These are phyloP conservation scores for Juglanconis sp. DNA, from an alignment of 2,329 filamentous ascomycete genomes.

Conservation along the genomic window DNA sequence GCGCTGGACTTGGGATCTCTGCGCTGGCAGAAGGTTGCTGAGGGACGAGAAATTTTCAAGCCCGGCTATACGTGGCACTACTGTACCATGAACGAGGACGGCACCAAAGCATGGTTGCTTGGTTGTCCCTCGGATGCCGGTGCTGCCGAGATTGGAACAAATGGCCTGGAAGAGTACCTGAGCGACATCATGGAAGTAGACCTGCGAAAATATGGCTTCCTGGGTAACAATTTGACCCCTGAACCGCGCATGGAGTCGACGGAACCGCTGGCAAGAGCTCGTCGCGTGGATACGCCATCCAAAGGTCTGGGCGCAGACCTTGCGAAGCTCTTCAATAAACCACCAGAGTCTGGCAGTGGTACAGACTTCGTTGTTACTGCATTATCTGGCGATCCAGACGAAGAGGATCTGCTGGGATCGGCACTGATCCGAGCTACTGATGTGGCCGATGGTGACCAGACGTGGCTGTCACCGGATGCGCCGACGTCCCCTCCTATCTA, in stretches of 20 bases:
- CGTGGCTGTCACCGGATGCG: conserved; percentile 59
- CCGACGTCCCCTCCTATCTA: conserved; percentile 81
- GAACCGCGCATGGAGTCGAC: conserved; percentile 48
- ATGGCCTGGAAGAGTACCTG: conserved; percentile 82
- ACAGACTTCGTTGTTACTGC: conserved; percentile 91
- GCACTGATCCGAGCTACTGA: conserved; percentile 46
- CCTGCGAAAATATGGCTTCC: conserved; percentile 82
- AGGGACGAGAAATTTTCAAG: conserved; percentile 90
- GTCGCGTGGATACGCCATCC: conserved; percentile 52
- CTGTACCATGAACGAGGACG: conserved; percentile 91
- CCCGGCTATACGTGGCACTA: conserved; percentile 97
- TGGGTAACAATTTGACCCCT: conserved; percentile 70
- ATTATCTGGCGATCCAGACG: conserved; percentile 71
- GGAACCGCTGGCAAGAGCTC: conserved; percentile 45
- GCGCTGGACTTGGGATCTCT: conserved; percentile 82
- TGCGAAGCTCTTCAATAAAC: conserved; percentile 79
- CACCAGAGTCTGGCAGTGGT: conserved; percentile 79
- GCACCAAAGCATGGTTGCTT: conserved; percentile 95
- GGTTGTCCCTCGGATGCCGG: conserved; percentile 77
- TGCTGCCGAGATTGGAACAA: conserved; percentile 62
- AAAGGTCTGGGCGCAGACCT: conserved; percentile 80
- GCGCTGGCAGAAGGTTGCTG: conserved; percentile 91
- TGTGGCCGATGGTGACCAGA: conserved; percentile 38
- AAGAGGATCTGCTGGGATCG: conserved; percentile 59
- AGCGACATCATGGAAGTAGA: conserved; percentile 92